Percentiles rank a stretch among this genome's conserved stretches.
Evolutionary conservation across 352 stramenopile genomes (phyloP).

Genomic region (Phytophthora syringae): DNA sequence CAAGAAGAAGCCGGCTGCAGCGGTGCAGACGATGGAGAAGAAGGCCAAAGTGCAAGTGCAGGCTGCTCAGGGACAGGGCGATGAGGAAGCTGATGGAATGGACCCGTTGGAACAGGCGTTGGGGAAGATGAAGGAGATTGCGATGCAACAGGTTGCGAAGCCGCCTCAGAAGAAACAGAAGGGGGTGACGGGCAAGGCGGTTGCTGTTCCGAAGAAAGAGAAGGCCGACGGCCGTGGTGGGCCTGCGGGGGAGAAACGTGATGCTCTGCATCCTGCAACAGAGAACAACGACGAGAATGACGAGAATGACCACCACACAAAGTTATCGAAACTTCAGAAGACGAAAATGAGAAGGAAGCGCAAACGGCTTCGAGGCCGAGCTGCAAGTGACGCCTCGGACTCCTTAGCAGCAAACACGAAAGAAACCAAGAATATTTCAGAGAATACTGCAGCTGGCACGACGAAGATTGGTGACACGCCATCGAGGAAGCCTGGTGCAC

Average conservation of each 20-base stretch:
- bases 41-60: slow-evolving; percentile 9
- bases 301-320: background rate
- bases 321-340: slow-evolving; percentile 4
- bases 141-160: slow-evolving; percentile 6
- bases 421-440: background rate
- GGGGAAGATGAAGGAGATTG: slow-evolving; percentile 43
- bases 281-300: background rate
- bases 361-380: background rate
- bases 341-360: slow-evolving; percentile 7
- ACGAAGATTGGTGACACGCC: background rate
- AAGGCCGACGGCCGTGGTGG: background rate
- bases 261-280: background rate
- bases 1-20: slow-evolving; percentile 3
- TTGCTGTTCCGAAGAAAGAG: slow-evolving; percentile 10
- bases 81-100: slow-evolving; percentile 23
- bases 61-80: too few species aligned
- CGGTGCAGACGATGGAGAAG: slow-evolving; percentile 15
- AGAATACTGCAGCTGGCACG: background rate
- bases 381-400: background rate
- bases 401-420: background rate
- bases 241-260: background rate
- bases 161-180: slow-evolving; percentile 28
- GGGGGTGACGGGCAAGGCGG: background rate
- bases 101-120: slow-evolving; percentile 47
- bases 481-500: background rate